Percentiles rank a stretch among this genome's conserved stretches.
These are phyloP conservation scores for Salix exigua DNA, from an alignment of 345 rosid species.

Conservation along the genomic window DNA sequence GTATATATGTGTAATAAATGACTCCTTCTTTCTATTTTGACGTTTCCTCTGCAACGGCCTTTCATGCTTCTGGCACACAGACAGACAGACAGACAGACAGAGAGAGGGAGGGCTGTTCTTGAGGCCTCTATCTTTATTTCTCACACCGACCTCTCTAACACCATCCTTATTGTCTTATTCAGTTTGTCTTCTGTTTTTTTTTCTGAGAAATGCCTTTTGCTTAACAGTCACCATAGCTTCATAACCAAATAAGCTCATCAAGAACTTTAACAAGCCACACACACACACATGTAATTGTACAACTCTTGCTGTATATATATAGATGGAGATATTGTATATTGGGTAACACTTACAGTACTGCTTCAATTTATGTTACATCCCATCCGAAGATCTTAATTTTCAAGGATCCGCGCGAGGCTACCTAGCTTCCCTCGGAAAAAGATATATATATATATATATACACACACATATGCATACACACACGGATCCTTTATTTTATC, in stretches of 20 bases:
- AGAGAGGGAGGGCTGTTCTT: background rate
- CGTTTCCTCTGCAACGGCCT: conserved; percentile 42
- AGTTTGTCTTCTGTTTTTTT: conserved; percentile 26
- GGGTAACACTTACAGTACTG: background rate
- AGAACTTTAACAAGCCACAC: conserved; percentile 9
- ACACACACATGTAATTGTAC: background rate
- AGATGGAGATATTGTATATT: background rate
- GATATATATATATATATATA: too few species aligned
- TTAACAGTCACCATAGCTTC: conserved; percentile 8
- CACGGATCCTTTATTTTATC: too few species aligned
- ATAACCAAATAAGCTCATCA: background rate
- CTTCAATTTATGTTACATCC: background rate
- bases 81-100: background rate
- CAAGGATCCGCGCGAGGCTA: background rate
- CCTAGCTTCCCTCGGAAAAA: background rate
- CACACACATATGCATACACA: too few species aligned
- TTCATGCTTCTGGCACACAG: conserved; percentile 24
- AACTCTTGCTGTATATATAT: background rate
- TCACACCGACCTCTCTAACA: conserved; percentile 24
- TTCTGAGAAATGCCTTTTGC: conserved; percentile 13
- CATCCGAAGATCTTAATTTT: background rate
- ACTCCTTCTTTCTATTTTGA: conserved; percentile 16
- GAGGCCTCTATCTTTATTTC: conserved; percentile 1
- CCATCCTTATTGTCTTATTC: conserved; percentile 30
- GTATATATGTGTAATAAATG: conserved; percentile 24